Conservation (phyloP, 306 rosid species). For the Dryas octopetala region DNA sequence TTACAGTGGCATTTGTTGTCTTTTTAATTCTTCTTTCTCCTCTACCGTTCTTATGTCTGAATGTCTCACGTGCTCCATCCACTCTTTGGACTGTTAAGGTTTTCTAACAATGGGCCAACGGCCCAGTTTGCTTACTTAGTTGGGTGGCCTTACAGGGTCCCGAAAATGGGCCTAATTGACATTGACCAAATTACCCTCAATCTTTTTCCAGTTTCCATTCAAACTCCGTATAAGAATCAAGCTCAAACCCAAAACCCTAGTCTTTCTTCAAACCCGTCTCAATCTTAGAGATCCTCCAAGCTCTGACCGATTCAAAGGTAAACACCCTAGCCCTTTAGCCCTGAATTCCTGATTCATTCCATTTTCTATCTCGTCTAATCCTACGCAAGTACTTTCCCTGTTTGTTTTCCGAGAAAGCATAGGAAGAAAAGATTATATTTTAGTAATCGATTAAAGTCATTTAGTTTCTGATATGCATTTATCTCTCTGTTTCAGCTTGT, state of each 20-base stretch:
- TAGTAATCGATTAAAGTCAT: too few species aligned
- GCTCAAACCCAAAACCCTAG: conserved; percentile 10
- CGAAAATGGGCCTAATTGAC: neutral
- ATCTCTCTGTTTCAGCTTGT: neutral
- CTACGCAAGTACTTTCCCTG: neutral
- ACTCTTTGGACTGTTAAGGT: too few species aligned
- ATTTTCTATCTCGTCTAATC: neutral
- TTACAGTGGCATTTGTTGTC: neutral
- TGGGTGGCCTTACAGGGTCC: too few species aligned
- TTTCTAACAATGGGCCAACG: too few species aligned
- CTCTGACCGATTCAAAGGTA: conserved; percentile 21
- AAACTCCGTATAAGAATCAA: neutral
- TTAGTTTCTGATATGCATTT: too few species aligned
- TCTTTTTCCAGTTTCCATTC: neutral
- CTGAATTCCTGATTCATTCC: neutral
- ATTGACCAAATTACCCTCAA: neutral
- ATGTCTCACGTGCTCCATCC: neutral
- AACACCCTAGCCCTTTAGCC: neutral
- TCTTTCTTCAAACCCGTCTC: neutral
- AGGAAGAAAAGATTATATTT: neutral
- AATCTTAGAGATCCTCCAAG: conserved; percentile 11
- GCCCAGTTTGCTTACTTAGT: too few species aligned
- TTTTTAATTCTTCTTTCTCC: neutral
- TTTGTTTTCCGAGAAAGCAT: neutral
- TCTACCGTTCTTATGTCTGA: neutral